phyloP scores from a whole-genome alignment of 352 stramenopile genomes.

The Phytophthora boehmeriae region DNA sequence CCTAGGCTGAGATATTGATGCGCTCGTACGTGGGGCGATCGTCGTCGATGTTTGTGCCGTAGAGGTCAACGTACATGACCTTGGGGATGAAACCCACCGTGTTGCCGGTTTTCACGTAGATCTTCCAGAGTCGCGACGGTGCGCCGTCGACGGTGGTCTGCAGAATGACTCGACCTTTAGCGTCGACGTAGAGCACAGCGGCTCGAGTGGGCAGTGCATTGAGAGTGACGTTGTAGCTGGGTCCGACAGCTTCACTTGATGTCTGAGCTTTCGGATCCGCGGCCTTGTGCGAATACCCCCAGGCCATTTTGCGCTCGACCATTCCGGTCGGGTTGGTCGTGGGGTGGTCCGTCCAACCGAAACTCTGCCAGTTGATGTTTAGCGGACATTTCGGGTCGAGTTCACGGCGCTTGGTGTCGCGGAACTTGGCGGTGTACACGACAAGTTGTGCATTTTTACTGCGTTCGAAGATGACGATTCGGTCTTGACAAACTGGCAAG shows the following conservation, averaged over 20 bases:
- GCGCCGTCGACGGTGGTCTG: slow-evolving; percentile 56
- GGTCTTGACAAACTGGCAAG: slow-evolving; percentile 61
- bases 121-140: slow-evolving; percentile 68
- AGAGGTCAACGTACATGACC: slow-evolving; percentile 80
- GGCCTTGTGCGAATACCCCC: slow-evolving; percentile 70
- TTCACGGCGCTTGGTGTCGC: slow-evolving; percentile 47
- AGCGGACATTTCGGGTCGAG: slow-evolving; percentile 70
- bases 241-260: slow-evolving; percentile 31
- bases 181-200: slow-evolving; percentile 64
- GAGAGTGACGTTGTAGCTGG: slow-evolving; percentile 63
- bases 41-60: slow-evolving; percentile 54
- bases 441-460: slow-evolving; percentile 85
- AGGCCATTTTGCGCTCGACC: slow-evolving; percentile 70
- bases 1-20: slow-evolving; percentile 51
- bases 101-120: slow-evolving; percentile 71
- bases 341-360: slow-evolving; percentile 71
- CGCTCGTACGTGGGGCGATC: slow-evolving; percentile 67
- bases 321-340: slow-evolving; percentile 71
- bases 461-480: slow-evolving; percentile 76
- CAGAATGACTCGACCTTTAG: slow-evolving; percentile 56
- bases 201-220: slow-evolving; percentile 66
- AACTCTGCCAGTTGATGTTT: slow-evolving; percentile 87
- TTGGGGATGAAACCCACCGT: slow-evolving; percentile 70
- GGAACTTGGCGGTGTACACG: slow-evolving; percentile 76
- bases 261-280: slow-evolving; percentile 18